Conservation (phyloP, 1,284 basidiomycete genomes). For the Agaricales sp. region DNA sequence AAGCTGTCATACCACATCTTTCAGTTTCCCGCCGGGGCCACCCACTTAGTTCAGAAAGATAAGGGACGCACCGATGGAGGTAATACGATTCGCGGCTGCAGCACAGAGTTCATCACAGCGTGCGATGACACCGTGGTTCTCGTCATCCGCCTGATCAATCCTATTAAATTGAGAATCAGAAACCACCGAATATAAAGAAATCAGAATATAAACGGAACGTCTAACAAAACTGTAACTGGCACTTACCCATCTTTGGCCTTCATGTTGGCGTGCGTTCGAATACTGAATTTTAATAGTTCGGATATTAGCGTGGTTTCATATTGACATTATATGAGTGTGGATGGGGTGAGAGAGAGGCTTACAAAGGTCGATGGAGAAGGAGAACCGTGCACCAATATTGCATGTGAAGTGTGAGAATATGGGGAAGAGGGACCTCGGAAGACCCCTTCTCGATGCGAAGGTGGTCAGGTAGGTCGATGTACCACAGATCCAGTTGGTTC, state of each 20-base stretch:
- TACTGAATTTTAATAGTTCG: too few species aligned
- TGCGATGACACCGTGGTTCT: constrained; percentile 41
- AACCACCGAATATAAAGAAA: constrained; percentile 7
- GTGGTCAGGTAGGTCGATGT: constrained; percentile 60
- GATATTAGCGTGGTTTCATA: too few species aligned
- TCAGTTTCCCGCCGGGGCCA: constrained; percentile 5
- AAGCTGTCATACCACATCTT: constrained; percentile 24
- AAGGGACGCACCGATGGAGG: constrained; percentile 47
- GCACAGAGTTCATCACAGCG: constrained; percentile 64
- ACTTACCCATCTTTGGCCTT: constrained; percentile 5
- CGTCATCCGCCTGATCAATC: constrained; percentile 35
- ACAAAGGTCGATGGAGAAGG: constrained; percentile 77
- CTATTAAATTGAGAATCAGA: too few species aligned
- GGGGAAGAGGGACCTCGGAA: constrained; percentile 39
- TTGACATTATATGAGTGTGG: background rate
- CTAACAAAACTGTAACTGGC: background rate
- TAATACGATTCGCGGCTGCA: constrained; percentile 72
- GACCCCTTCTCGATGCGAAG: constrained; percentile 50
- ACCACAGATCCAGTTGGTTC: constrained; percentile 68
- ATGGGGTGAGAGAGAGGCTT: constrained; percentile 20
- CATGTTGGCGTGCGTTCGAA: background rate
- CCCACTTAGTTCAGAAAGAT: too few species aligned
- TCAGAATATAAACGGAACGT: constrained; percentile 3
- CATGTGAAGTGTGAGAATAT: constrained; percentile 72
- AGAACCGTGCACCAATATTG: constrained; percentile 80